Evolutionary conservation across 805 yeast species (phyloP), one percentile per base, ranked within the genome.

Genomic region (Ogataea henricii): DNA sequence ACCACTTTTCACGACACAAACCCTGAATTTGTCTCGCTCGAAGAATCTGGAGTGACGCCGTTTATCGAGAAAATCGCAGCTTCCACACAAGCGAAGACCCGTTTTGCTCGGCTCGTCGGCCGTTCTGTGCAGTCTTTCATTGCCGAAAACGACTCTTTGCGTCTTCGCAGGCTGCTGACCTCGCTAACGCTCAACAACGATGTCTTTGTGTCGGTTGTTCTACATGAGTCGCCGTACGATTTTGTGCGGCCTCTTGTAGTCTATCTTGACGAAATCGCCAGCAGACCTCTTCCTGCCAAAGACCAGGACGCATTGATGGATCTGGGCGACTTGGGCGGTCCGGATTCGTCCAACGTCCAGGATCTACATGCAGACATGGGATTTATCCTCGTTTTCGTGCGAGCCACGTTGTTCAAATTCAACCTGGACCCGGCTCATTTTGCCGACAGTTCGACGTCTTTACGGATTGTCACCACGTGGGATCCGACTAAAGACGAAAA

Each of bases 321-420:
- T 48, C 46, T 59, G 35, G 34, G 34, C 16, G 67, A 62, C 40
- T 27, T 62, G 34, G 57, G 73, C 6, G 85, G 82, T 56, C 71
- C 87, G 3, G 82, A 86, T 26, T 84, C 85, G 58, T 89, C 67
- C 2, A 66, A 65, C 46, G 54, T 56, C 52, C 89, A 85, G 62
- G 94, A 86, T 30, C 65, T 73, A 12, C 87, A 83, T 58, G 71
- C 88, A 1, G 82, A 87, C 33, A 83, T 85, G 62, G 90, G 95
- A 1, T 72, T 80, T 39, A 68, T 83, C 1, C 57, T 85, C 21
- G 60, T 83, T 32, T 69, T 83, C 34, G 55, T 82, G 7, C 59
- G 57, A 29, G 54, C 51, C 29, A 38, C 48, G 6, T 39, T 58
- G 6, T 32, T 39, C 23, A 53, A 55, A 16, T 56, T 49, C 38